These are phyloP conservation scores for Candida morakotiae DNA, from an alignment of 805 yeast genomes.

Conservation along the genomic window DNA sequence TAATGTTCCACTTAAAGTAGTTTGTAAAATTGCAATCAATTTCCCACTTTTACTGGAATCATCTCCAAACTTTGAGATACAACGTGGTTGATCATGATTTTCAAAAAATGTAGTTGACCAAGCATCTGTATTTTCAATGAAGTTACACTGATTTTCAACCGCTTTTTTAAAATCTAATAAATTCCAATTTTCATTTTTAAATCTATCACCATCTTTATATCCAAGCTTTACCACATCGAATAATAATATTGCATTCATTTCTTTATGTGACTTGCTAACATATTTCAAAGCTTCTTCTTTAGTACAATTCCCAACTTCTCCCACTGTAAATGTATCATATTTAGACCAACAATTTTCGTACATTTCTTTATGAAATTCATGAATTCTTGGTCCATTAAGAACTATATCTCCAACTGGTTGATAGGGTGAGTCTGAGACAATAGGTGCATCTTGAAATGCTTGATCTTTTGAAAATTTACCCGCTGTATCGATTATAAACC, in stretches of 20 bases:
- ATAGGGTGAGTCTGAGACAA: slow-evolving; percentile 23
- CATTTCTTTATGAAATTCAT: slow-evolving; percentile 52
- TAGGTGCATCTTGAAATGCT: slow-evolving; percentile 46
- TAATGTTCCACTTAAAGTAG: slow-evolving; percentile 50
- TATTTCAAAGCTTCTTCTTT: slow-evolving; percentile 41
- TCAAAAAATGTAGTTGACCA: slow-evolving; percentile 56
- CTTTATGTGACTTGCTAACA: slow-evolving; percentile 35
- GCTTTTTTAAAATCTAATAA: slow-evolving; percentile 41
- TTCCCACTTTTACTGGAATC: slow-evolving; percentile 43
- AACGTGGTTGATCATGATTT: slow-evolving; percentile 58
- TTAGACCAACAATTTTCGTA: slow-evolving; percentile 15
- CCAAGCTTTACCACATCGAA: slow-evolving; percentile 37
- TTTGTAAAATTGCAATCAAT: slow-evolving; percentile 42
- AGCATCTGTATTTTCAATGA: slow-evolving; percentile 47
- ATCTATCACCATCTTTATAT: slow-evolving; percentile 29
- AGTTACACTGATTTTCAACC: slow-evolving; percentile 22
- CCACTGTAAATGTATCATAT: slow-evolving; percentile 54
- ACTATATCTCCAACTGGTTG: slow-evolving; percentile 35
- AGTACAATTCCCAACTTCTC: slow-evolving; percentile 47
- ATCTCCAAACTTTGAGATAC: slow-evolving; percentile 49
- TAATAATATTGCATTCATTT: slow-evolving; percentile 34
- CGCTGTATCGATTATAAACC: slow-evolving; percentile 57
- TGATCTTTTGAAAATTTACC: slow-evolving; percentile 48
- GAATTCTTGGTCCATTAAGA: slow-evolving; percentile 52
- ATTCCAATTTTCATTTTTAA: slow-evolving; percentile 26